These are phyloP conservation scores for Peltaster fructicola DNA, from an alignment of 2,329 filamentous ascomycete species.

Conservation along the genomic window DNA sequence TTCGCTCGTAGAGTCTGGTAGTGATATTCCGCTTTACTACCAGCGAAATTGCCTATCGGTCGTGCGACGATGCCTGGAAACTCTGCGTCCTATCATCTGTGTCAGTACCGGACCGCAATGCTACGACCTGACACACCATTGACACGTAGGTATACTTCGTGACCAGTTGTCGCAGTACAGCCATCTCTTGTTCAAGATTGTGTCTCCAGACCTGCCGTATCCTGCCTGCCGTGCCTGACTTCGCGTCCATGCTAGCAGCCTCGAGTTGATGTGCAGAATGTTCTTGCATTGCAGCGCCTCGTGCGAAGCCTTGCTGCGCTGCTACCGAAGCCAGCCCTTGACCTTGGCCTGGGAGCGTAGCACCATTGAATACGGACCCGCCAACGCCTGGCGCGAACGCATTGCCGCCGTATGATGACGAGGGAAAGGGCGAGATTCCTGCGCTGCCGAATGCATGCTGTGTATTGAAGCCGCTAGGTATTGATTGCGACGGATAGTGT, in stretches of 20 bases:
- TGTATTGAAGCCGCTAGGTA: conserved; percentile 24
- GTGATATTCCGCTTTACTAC: conserved; percentile 88
- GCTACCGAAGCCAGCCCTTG: conserved; percentile 74
- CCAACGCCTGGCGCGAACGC: conserved; percentile 16
- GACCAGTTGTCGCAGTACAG: conserved; percentile 60
- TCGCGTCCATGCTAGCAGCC: conserved; percentile 22
- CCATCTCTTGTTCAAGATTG: conserved; percentile 85
- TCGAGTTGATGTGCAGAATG: conserved; percentile 25
- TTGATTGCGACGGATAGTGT: conserved; percentile 15
- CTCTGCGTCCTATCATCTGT: conserved; percentile 62
- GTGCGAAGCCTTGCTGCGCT: conserved; percentile 71
- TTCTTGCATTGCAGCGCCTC: conserved; percentile 43
- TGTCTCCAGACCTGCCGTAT: conserved; percentile 95
- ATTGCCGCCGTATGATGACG: conserved; percentile 12
- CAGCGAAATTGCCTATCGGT: conserved; percentile 79
- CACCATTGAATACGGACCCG: conserved; percentile 14
- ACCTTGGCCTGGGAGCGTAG: conserved; percentile 15
- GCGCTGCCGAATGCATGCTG: conserved; percentile 15
- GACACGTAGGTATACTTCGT: conserved; percentile 91
- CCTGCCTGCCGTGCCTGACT: conserved; percentile 50
- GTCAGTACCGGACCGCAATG: background rate
- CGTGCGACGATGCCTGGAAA: conserved; percentile 95
- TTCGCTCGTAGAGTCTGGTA: conserved; percentile 96
- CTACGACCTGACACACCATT: conserved; percentile 75
- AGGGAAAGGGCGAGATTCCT: conserved; percentile 20